Base-by-base conservation (phyloP, 495 filamentous ascomycete species). In the Neurospora sp. region DNA sequence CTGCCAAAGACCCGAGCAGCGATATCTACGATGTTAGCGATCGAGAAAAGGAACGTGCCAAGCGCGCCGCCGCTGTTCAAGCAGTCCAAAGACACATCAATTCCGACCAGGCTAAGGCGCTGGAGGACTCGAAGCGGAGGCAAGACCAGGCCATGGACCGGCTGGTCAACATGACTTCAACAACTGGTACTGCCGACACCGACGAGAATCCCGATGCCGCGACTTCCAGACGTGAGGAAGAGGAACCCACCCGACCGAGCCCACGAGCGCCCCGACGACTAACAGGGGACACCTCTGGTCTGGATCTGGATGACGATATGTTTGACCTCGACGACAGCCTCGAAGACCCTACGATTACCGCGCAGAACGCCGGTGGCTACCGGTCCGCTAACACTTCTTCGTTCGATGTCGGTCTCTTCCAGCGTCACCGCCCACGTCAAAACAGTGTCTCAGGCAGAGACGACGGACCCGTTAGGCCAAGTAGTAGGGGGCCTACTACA, bases 21-120 rank as follows among this genome's bases (percentile, higher is more conserved):
- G 84, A 85, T 73, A 81, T 83, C 8, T 83, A 84, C 78, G 83
- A 83, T 74, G 79, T 84, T 38, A 85, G 83, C 78, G 83, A 84
- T 44, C 80, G 81, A 44, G 84, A 86, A 62, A 83, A 84, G 71
- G 81, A 83, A 69, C 79, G 75, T 37, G 78, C 59, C 11, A 74
- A 70, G 62, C 73, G 74, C 27, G 76, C 77, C 69, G 39, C 46
- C 11, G 46, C 72, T 16, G 72, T 72, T 18, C 66, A 69, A 31
- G 42, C 69, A 16, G 40, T 37, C 3, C 23, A 23, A 14, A 44
- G 38, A 38, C 18, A 54, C 0, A 35, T 75, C 44, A 72, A 75
- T 66, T 69, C 78, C 35, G 80, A 82, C 9, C 80, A 85, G 69
- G 44, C 76, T 7, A 77, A 74, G 62, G 77, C 72, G 38, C 42